phyloP scores from a whole-genome alignment of 805 yeast genomes.

The Candida cerambycidarum region DNA sequence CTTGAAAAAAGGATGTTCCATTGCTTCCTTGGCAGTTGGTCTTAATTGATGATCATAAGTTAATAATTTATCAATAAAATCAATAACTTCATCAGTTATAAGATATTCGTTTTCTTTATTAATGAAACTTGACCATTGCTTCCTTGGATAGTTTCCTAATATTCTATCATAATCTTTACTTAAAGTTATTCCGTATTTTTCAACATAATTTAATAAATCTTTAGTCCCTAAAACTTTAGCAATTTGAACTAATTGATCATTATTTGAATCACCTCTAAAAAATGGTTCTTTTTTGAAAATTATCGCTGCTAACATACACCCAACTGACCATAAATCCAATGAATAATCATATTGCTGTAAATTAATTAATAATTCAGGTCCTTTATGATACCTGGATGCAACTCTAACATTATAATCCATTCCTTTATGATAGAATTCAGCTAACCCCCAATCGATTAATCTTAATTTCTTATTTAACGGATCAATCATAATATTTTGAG shows the following conservation, averaged over 20 bases:
- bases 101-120: conserved; percentile 52
- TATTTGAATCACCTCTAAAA: conserved; percentile 90
- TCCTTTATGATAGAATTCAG: conserved; percentile 88
- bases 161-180: conserved; percentile 74
- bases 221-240: conserved; percentile 86
- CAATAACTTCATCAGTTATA: conserved; percentile 57
- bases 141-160: conserved; percentile 63
- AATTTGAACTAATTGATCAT: conserved; percentile 88
- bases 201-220: conserved; percentile 62
- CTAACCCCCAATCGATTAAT: conserved; percentile 92
- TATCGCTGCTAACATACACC: conserved; percentile 88
- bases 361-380: conserved; percentile 86
- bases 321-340: conserved; percentile 86
- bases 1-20: conserved; percentile 67
- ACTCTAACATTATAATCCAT: conserved; percentile 89
- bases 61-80: conserved; percentile 69
- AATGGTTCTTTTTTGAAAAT: conserved; percentile 88
- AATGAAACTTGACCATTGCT: conserved; percentile 64
- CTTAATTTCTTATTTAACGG: conserved; percentile 62
- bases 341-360: conserved; percentile 85
- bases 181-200: conserved; percentile 66
- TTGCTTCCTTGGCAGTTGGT: conserved; percentile 84
- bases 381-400: conserved; percentile 88
- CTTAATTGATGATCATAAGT: conserved; percentile 86
- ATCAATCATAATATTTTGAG: conserved; percentile 92